Evolutionary conservation across 768 basidiomycete species (phyloP), one percentile per base, ranked within the genome.

Genomic region (Mycena pura): DNA sequence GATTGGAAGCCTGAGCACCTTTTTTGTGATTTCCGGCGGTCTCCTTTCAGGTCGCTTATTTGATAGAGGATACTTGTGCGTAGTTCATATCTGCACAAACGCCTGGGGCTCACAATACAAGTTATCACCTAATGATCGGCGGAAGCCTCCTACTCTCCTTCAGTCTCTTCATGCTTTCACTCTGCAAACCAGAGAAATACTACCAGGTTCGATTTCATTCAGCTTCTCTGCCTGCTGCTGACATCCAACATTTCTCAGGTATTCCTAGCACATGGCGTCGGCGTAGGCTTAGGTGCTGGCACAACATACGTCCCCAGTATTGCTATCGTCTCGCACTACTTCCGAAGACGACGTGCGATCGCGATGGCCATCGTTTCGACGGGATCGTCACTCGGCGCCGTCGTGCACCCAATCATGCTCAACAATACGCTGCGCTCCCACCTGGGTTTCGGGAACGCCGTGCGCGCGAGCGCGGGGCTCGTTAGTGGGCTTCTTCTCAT

Each of bases 321-420:
- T 19, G 27, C 45, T 6, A 13, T 47, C 2, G 45, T 47, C 3
- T 47, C 45, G 17, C 45, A 47, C n/a, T 47, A 47, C 17, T 47
- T 47, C 28, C 27, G 31, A 9, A 29, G 22, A 3, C 76, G 78
- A 13, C 45, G 45, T 15, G 76, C 77, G 14, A 68, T 81, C 36
- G 82, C 80, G 0, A 81, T 82, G 71, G 76, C 81, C n/a, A 68
- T 84, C 47, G 79, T 79, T 24, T 77, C 79, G 0, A 76, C 79
- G 2, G 85, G 82, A 6, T 74, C 77, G 2, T 78, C 76, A 21
- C 64, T 81, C 15, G 82, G 84, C 11, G 80, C 81, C 24, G 73
- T 80, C 34, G 64, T 83, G 6, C 80, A 80, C 57, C 79, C 80
- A 3, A 78, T 81, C 60, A 74, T 82, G 72, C 64, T 85, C 19